phyloP scores from a whole-genome alignment of 257 asterid genomes.

The Fraxinus quadrangulata region DNA sequence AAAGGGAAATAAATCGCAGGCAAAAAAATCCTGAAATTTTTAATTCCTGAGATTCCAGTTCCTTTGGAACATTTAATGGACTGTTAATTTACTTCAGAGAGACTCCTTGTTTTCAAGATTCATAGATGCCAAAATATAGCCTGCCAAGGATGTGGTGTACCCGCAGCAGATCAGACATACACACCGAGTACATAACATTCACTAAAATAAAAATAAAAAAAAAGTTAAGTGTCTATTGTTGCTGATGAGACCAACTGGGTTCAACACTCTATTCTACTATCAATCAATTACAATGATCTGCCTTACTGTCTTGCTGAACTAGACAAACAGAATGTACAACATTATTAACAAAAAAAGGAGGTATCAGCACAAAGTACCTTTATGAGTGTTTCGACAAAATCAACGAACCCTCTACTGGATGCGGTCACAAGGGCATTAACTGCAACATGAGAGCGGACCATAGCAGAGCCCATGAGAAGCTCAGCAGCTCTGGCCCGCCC shows the following conservation, averaged over 20 bases:
- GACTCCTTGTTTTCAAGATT: conserved; percentile 5
- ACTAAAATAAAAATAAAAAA: not conserved
- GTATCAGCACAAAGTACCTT: conserved; percentile 40
- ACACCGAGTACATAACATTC: not conserved
- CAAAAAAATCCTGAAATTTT: not conserved
- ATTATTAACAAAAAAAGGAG: not conserved
- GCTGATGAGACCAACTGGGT: not conserved
- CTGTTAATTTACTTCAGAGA: not conserved
- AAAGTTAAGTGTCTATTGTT: no score
- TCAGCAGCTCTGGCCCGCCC: conserved; percentile 60
- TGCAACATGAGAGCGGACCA: conserved; percentile 75
- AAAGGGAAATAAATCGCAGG: not conserved
- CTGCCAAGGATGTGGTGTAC: not conserved
- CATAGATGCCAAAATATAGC: not conserved
- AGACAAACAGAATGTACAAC: not conserved
- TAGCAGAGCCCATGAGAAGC: conserved; percentile 60
- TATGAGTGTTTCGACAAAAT: conserved; percentile 54
- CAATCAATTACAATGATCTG: not conserved
- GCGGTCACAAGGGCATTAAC: conserved; percentile 74
- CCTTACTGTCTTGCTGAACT: conserved; percentile 8
- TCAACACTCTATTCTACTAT: not conserved
- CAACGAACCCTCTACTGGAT: conserved; percentile 59
- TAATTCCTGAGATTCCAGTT: not conserved
- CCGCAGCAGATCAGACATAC: not conserved
- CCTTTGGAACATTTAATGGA: not conserved